Percentiles rank a stretch among this genome's conserved stretches.
Evolutionary conservation across 257 asterid species (phyloP).

Genomic region (Ajuga chamaepitys): DNA sequence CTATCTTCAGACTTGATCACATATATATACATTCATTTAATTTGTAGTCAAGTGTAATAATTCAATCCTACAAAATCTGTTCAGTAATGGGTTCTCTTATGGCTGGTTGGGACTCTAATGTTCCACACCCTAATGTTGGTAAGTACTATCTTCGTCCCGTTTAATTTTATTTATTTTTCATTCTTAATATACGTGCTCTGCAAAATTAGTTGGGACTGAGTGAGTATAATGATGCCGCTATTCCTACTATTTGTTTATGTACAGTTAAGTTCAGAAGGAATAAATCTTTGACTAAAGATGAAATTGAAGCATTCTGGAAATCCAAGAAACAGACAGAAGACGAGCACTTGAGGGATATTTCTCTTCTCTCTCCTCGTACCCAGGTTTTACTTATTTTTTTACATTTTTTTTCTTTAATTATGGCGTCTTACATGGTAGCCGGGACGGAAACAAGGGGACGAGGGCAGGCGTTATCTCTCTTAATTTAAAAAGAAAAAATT

Average conservation of each 20-base stretch:
- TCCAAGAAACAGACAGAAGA: conserved; percentile 54
- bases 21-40: too few species aligned
- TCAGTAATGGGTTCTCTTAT: conserved; percentile 88
- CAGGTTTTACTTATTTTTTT: conserved; percentile 17
- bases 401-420: not conserved
- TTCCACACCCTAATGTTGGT: conserved; percentile 52
- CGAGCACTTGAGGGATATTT: conserved; percentile 53
- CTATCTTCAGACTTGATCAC: too few species aligned
- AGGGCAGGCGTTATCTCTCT: too few species aligned
- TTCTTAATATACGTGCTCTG: too few species aligned
- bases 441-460: too few species aligned
- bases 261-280: conserved; percentile 45
- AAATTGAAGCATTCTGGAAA: conserved; percentile 68
- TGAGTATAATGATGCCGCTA: too few species aligned
- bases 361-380: conserved; percentile 54
- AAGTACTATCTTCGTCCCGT: not conserved
- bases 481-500: too few species aligned
- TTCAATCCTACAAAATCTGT: too few species aligned
- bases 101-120: conserved; percentile 83
- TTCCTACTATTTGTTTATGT: not conserved
- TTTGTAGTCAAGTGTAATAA: too few species aligned
- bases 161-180: too few species aligned
- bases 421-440: too few species aligned
- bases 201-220: too few species aligned
- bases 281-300: conserved; percentile 66